These are phyloP conservation scores for Termitomyces titanicus DNA, from an alignment of 768 basidiomycete species.

Conservation along the genomic window DNA sequence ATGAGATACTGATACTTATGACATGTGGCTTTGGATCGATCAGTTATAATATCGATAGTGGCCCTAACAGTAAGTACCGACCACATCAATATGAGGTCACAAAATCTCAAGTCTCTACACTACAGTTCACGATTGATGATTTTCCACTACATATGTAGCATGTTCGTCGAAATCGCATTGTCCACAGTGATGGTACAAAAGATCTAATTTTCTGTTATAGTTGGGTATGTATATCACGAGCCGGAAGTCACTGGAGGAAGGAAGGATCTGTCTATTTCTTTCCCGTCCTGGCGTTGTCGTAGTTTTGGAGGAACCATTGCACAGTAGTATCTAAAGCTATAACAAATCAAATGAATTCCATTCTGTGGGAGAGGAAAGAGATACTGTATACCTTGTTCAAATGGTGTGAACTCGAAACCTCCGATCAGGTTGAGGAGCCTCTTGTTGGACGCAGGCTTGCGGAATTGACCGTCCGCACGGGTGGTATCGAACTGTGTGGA, in stretches of 20 bases:
- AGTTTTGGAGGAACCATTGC: slow-evolving; percentile 85
- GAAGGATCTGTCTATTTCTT: slow-evolving; percentile 15
- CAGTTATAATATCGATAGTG: background rate
- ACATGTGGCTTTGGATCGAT: background rate
- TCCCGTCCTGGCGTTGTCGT: slow-evolving; percentile 65
- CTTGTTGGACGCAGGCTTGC: slow-evolving; percentile 93
- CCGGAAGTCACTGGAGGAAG: background rate
- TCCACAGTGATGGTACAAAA: background rate
- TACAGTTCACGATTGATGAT: no score
- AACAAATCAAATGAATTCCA: background rate
- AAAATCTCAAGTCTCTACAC: no score
- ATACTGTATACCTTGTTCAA: slow-evolving; percentile 63
- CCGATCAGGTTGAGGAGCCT: slow-evolving; percentile 77
- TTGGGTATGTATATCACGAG: background rate
- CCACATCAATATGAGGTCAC: background rate
- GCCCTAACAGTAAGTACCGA: background rate
- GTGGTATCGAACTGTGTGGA: slow-evolving; percentile 72
- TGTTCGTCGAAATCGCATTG: background rate
- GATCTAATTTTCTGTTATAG: background rate
- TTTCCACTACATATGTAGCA: no score
- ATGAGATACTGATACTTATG: background rate
- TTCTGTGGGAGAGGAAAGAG: background rate
- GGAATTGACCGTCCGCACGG: slow-evolving; percentile 89
- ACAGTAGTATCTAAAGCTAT: slow-evolving; percentile 75
- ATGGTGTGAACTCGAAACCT: slow-evolving; percentile 88